Conservation (phyloP, 148 eudicot species). For the Chenopodium album region DNA sequence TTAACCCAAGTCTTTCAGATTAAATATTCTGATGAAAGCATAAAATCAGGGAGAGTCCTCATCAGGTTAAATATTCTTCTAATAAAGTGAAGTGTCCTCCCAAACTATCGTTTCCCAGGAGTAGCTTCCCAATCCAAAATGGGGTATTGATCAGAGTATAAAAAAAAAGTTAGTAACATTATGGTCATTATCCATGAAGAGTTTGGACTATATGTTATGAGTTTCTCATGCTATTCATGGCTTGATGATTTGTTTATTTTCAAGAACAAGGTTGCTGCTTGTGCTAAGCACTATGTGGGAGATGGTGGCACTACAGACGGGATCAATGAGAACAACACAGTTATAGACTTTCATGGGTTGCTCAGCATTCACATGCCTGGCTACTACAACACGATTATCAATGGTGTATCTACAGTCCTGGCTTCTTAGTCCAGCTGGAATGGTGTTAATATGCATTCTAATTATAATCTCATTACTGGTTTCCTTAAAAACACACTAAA, state of each 20-base stretch:
- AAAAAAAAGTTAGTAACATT: no score
- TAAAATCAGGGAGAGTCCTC: no score
- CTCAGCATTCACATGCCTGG: slow-evolving; percentile 78
- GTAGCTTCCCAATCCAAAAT: no score
- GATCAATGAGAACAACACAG: slow-evolving; percentile 64
- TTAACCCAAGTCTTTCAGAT: no score
- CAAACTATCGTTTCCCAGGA: no score
- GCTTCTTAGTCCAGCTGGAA: slow-evolving; percentile 91
- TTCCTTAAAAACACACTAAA: slow-evolving; percentile 61
- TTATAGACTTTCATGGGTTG: slow-evolving; percentile 51
- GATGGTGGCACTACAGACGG: slow-evolving; percentile 89
- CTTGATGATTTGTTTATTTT: not conserved
- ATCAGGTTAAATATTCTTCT: no score
- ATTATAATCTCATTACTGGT: slow-evolving; percentile 52
- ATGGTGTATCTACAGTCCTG: slow-evolving; percentile 80
- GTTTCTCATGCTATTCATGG: not conserved
- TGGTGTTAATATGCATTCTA: slow-evolving; percentile 78
- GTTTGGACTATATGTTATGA: not conserved
- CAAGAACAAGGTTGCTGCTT: slow-evolving; percentile 72
- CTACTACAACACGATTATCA: slow-evolving; percentile 58
- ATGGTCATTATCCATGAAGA: no score
- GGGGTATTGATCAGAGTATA: no score
- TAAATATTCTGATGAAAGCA: no score
- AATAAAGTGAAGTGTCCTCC: no score
- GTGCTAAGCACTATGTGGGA: slow-evolving; percentile 85